Evolutionary conservation across 2,329 filamentous ascomycete species (phyloP).

Genomic region (Exophiala viscosa): DNA sequence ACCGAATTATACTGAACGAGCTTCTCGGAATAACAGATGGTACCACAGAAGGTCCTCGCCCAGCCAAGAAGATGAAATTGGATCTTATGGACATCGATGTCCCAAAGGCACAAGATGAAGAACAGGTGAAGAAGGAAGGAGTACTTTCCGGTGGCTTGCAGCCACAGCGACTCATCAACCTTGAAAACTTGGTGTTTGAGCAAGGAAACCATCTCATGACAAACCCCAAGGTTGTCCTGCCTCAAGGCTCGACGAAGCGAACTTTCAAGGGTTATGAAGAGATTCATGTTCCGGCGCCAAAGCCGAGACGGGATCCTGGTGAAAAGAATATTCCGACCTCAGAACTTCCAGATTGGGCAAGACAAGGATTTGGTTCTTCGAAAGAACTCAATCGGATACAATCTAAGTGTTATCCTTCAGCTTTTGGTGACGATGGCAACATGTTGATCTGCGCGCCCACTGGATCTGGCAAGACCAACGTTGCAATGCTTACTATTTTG

Average conservation of each 20-base stretch:
- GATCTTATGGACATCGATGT: conserved; percentile 84
- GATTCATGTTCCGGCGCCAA: conserved; percentile 92
- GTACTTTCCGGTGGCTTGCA: conserved; percentile 76
- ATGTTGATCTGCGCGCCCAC: conserved; percentile 97
- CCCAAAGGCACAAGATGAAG: conserved; percentile 56
- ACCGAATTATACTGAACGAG: conserved; percentile 83
- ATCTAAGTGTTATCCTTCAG: conserved; percentile 84
- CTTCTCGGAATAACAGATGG: conserved; percentile 66
- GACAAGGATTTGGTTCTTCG: conserved; percentile 76
- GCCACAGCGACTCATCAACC: conserved; percentile 81
- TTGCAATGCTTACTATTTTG: conserved; percentile 94
- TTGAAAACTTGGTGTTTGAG: conserved; percentile 95
- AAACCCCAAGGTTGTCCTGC: conserved; percentile 91
- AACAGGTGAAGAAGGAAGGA: conserved; percentile 56
- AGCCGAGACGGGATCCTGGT: conserved; percentile 74
- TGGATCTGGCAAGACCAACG: conserved; percentile 96
- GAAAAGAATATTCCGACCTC: conserved; percentile 79
- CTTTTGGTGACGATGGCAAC: conserved; percentile 91
- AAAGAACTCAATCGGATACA: conserved; percentile 93
- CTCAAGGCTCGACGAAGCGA: conserved; percentile 89
- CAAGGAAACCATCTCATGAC: conserved; percentile 99
- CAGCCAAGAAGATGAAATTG: conserved; percentile 78
- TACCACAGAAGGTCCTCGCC: conserved; percentile 53
- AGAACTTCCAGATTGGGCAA: conserved; percentile 90
- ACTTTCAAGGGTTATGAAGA: conserved; percentile 98